Conservation (phyloP, 2,329 filamentous ascomycete genomes). For the Metarhizium robertsii region DNA sequence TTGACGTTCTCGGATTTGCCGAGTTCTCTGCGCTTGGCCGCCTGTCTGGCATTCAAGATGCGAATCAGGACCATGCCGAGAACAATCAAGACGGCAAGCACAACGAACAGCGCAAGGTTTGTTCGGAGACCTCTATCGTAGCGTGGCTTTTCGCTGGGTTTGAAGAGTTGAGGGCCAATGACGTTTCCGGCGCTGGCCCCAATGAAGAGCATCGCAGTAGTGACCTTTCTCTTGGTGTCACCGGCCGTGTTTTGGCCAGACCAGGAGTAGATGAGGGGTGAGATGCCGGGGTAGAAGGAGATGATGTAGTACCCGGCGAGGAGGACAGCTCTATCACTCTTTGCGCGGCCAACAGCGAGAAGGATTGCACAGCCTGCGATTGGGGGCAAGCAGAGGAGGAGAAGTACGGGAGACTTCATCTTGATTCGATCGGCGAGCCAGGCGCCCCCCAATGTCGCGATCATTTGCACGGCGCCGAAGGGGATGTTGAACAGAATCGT, state of each 20-base stretch:
- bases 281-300: slow-evolving; percentile 47
- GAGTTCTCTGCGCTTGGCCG: slow-evolving; percentile 22
- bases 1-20: slow-evolving; percentile 40
- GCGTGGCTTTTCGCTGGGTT: slow-evolving; percentile 45
- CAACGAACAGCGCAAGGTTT: slow-evolving; percentile 50
- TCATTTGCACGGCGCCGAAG: slow-evolving; percentile 50
- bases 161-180: slow-evolving; percentile 53
- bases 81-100: slow-evolving; percentile 39
- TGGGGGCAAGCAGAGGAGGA: slow-evolving; percentile 44
- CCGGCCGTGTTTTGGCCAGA: slow-evolving; percentile 51
- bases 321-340: slow-evolving; percentile 35
- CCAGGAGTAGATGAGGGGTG: slow-evolving; percentile 49
- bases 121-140: slow-evolving; percentile 49
- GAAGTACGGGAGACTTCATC: slow-evolving; percentile 45
- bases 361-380: slow-evolving; percentile 48
- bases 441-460: slow-evolving; percentile 49
- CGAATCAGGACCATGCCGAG: slow-evolving; percentile 26
- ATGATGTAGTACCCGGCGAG: slow-evolving; percentile 51
- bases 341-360: slow-evolving; percentile 35
- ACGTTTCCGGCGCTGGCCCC: slow-evolving; percentile 55
- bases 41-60: slow-evolving; percentile 41
- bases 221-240: slow-evolving; percentile 58
- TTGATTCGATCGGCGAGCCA: slow-evolving; percentile 44
- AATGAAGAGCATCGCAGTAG: slow-evolving; percentile 50
- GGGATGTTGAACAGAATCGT: slow-evolving; percentile 54